phyloP scores from a whole-genome alignment of 1,139 yeast species.

The Lodderomyces elongisporus region DNA sequence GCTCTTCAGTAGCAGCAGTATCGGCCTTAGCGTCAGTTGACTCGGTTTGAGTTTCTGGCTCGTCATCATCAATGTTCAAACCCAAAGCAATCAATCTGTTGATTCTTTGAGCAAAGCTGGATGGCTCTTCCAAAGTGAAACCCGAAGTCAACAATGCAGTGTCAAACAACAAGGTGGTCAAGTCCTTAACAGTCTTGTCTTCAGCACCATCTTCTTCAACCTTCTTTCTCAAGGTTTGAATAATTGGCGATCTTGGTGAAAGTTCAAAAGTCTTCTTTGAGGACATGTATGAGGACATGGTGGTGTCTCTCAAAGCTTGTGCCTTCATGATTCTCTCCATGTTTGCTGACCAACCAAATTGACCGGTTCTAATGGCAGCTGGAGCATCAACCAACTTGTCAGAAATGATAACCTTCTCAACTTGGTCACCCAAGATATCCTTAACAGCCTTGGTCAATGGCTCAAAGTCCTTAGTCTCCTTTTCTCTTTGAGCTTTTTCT shows the following conservation, averaged over 20 bases:
- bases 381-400: constrained; percentile 98
- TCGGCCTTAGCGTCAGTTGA: constrained; percentile 45
- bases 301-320: constrained; percentile 97
- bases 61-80: constrained; percentile 93
- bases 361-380: constrained; percentile 99
- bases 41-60: constrained; percentile 44
- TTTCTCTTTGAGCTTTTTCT: constrained; percentile 92
- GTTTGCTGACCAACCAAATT: constrained; percentile 99
- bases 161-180: constrained; percentile 93
- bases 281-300: constrained; percentile 99
- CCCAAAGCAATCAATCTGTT: constrained; percentile 98
- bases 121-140: constrained; percentile 97
- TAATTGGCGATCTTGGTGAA: constrained; percentile 94
- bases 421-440: constrained; percentile 97
- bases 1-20: constrained; percentile 51
- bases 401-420: constrained; percentile 98
- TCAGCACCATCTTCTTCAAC: constrained; percentile 96
- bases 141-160: constrained; percentile 98
- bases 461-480: constrained; percentile 88
- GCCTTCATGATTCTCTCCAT: constrained; percentile 99
- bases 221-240: constrained; percentile 91
- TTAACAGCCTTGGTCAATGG: constrained; percentile 92
- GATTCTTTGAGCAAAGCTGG: constrained; percentile 94
- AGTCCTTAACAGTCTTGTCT: constrained; percentile 97
- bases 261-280: constrained; percentile 99